Conservation (phyloP, 768 basidiomycete genomes). For the Leccinum rimulosum region DNA sequence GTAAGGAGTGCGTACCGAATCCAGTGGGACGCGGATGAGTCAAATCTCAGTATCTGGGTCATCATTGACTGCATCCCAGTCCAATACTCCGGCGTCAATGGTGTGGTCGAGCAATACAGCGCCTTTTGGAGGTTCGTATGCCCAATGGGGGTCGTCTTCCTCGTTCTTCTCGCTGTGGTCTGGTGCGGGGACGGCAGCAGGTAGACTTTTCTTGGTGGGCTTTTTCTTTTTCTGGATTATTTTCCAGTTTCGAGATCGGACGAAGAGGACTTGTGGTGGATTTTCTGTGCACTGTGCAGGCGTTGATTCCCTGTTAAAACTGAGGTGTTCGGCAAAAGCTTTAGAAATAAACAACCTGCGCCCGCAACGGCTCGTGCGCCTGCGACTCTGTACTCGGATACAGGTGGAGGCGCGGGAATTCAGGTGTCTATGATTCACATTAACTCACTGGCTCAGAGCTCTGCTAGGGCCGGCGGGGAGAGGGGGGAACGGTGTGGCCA, state of each 20-base stretch:
- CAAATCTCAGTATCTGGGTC: conserved; percentile 64
- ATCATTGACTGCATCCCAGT: conserved; percentile 62
- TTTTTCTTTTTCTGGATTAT: conserved; percentile 11
- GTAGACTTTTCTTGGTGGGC: conserved; percentile 12
- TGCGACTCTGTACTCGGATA: too few species aligned
- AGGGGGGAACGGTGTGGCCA: too few species aligned
- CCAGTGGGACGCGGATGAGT: conserved; percentile 62
- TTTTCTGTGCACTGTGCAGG: too few species aligned
- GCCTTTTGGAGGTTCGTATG: conserved; percentile 56
- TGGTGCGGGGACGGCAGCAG: conserved; percentile 6
- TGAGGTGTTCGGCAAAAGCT: conserved; percentile 28
- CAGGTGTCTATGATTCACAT: too few species aligned
- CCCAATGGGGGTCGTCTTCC: conserved; percentile 55
- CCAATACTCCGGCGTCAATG: conserved; percentile 50
- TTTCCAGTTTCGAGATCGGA: conserved; percentile 17
- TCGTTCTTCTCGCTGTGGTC: conserved; percentile 47
- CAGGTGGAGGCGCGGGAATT: too few species aligned
- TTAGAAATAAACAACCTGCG: conserved; percentile 25
- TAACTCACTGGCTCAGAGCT: too few species aligned
- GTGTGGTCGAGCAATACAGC: conserved; percentile 46
- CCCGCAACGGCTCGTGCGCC: too few species aligned
- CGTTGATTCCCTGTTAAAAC: conserved; percentile 2
- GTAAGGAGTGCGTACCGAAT: conserved; percentile 47
- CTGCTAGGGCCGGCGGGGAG: too few species aligned
- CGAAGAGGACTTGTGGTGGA: conserved; percentile 19